phyloP scores from a whole-genome alignment of 192 early-diverging fungal species.

The Chytriomyces hyalinus region DNA sequence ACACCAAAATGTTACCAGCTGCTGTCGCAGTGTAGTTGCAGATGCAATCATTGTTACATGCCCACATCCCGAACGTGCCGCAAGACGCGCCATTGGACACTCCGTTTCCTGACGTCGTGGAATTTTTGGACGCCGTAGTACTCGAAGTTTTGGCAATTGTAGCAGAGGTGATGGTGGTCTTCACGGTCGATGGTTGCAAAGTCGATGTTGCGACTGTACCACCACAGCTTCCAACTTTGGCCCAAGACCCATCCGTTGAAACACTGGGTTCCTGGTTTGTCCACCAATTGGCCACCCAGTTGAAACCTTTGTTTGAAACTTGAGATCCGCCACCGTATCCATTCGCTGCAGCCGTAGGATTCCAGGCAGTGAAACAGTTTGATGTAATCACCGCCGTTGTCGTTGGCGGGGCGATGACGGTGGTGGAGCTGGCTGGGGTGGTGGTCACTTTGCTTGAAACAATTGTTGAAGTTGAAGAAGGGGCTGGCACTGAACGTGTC shows the following conservation, averaged over 20 bases:
- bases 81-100: neutral
- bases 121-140: neutral
- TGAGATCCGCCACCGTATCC: neutral
- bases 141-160: neutral
- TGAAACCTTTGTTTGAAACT: neutral
- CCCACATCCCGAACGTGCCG: neutral
- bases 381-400: neutral
- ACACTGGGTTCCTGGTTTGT: neutral
- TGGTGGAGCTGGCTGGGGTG: neutral
- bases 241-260: neutral
- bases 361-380: neutral
- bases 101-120: neutral
- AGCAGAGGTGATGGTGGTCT: neutral
- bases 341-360: neutral
- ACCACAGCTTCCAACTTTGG: neutral
- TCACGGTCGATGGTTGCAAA: neutral
- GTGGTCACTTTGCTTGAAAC: neutral
- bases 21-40: constrained; percentile 6
- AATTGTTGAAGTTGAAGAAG: neutral
- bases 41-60: neutral
- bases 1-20: neutral
- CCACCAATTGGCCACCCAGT: neutral
- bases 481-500: neutral
- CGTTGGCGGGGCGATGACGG: neutral
- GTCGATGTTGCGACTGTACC: neutral